These are phyloP conservation scores for Pichia sorboxylosa DNA, from an alignment of 1,139 yeast species.

Conservation along the genomic window DNA sequence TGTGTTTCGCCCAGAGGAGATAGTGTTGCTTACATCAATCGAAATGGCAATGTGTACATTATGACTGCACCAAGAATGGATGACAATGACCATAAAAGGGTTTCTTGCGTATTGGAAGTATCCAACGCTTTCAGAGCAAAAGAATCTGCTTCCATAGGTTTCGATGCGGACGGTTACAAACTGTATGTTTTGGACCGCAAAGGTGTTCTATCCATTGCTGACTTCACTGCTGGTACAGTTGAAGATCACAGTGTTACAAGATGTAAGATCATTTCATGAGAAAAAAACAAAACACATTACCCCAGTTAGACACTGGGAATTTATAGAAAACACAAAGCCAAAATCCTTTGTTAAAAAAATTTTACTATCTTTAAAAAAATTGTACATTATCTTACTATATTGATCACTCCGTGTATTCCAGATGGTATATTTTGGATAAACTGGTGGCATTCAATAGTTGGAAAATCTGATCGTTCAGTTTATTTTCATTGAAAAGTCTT, in stretches of 20 bases:
- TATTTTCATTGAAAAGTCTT: too few species aligned
- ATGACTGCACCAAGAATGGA: slow-evolving; percentile 52
- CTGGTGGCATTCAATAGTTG: too few species aligned
- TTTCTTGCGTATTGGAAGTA: slow-evolving; percentile 67
- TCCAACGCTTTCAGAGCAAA: slow-evolving; percentile 55
- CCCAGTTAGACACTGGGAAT: too few species aligned
- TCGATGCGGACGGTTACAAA: slow-evolving; percentile 73
- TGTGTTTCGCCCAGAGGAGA: slow-evolving; percentile 80
- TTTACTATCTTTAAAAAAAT: too few species aligned
- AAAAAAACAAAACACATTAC: too few species aligned
- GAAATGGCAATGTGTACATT: slow-evolving; percentile 64
- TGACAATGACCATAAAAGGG: slow-evolving; percentile 41
- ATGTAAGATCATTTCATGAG: slow-evolving; percentile 49
- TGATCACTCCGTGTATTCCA: too few species aligned
- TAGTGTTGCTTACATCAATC: slow-evolving; percentile 68
- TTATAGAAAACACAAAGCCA: too few species aligned
- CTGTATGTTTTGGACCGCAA: slow-evolving; percentile 68
- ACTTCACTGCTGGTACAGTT: slow-evolving; percentile 79
- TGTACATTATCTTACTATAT: too few species aligned
- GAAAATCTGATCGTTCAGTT: too few species aligned
- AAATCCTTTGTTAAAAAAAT: too few species aligned
- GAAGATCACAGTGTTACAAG: slow-evolving; percentile 69
- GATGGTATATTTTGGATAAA: too few species aligned
- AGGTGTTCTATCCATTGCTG: slow-evolving; percentile 68
- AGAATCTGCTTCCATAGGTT: slow-evolving; percentile 66